Evolutionary conservation across 1,284 basidiomycete species (phyloP).

Genomic region (Naganishia sp.): DNA sequence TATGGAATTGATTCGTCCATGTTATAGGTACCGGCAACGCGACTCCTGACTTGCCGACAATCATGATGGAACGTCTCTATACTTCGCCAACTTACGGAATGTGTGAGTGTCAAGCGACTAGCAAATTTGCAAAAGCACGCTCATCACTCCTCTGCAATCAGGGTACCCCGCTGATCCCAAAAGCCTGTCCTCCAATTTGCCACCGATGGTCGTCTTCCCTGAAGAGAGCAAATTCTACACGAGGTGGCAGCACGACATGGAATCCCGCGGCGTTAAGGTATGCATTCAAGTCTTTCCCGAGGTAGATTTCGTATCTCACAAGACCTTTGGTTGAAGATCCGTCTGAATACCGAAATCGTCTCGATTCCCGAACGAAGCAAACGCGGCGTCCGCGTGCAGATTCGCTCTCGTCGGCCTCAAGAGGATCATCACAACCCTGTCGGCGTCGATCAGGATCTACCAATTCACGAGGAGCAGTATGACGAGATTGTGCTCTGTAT

Average conservation of each 20-base stretch:
- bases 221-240: conserved; percentile 52
- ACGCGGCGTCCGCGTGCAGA: conserved; percentile 46
- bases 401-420: conserved; percentile 43
- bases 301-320: too few relatives aligned
- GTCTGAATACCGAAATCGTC: conserved; percentile 53
- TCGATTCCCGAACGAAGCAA: conserved; percentile 42
- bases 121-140: too few relatives aligned
- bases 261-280: conserved; percentile 50
- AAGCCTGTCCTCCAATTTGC: conserved; percentile 49
- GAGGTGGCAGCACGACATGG: conserved; percentile 51
- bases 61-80: conserved; percentile 56
- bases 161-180: conserved; percentile 53
- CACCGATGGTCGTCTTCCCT: conserved; percentile 57
- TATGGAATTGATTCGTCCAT: neutral
- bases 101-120: conserved; percentile 39
- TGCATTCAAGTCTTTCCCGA: conserved; percentile 27
- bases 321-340: conserved; percentile 36
- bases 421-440: conserved; percentile 51
- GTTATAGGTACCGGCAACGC: conserved; percentile 52
- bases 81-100: conserved; percentile 56
- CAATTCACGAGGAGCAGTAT: conserved; percentile 57
- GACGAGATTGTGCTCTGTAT: conserved; percentile 66
- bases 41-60: conserved; percentile 52
- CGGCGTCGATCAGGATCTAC: conserved; percentile 45
- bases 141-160: neutral